Conservation (phyloP, 176 grass and related monocot genomes). For the Typha latifolia region DNA sequence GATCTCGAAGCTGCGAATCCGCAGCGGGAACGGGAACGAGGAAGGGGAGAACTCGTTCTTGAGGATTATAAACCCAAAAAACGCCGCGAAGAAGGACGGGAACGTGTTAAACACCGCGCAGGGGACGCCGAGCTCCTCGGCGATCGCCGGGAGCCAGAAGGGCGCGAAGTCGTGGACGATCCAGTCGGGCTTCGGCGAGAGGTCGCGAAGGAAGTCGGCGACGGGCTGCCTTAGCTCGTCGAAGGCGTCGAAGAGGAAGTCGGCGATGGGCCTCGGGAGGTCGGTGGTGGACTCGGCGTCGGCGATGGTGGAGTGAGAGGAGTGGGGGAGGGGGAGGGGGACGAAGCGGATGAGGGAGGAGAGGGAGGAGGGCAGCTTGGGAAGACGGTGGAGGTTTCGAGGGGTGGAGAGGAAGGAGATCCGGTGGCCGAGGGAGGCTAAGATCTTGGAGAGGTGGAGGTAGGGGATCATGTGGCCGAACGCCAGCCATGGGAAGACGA, state of each 20-base stretch:
- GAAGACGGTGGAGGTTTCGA: constrained; percentile 41
- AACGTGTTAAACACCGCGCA: constrained; percentile 5
- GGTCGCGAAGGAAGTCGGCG: constrained; percentile 3
- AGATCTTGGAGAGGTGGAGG: constrained; percentile 28
- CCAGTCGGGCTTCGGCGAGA: constrained; percentile 19
- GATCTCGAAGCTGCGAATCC: constrained; percentile 9
- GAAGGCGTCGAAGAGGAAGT: constrained; percentile 35
- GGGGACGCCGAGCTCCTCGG: constrained; percentile 11
- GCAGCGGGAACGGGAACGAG: constrained; percentile 2
- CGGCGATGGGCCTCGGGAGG: constrained; percentile 11
- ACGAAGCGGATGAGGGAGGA: constrained; percentile 11
- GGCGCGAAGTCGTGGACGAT: constrained; percentile 37
- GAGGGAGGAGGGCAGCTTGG: constrained; percentile 5
- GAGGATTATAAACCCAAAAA: background rate
- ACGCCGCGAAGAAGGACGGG: background rate
- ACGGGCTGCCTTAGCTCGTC: constrained; percentile 26
- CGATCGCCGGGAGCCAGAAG: constrained; percentile 27
- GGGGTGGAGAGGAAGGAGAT: constrained; percentile 48
- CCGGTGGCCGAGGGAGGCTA: constrained; percentile 29
- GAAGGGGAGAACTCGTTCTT: background rate
- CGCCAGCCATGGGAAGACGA: constrained; percentile 48
- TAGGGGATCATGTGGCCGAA: constrained; percentile 40
- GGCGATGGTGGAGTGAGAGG: constrained; percentile 3
- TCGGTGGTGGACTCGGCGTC: constrained; percentile 34
- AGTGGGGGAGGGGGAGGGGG: constrained; percentile 17